phyloP scores from a whole-genome alignment of 2,329 filamentous ascomycete species.

The Scortechinia acanthostroma region DNA sequence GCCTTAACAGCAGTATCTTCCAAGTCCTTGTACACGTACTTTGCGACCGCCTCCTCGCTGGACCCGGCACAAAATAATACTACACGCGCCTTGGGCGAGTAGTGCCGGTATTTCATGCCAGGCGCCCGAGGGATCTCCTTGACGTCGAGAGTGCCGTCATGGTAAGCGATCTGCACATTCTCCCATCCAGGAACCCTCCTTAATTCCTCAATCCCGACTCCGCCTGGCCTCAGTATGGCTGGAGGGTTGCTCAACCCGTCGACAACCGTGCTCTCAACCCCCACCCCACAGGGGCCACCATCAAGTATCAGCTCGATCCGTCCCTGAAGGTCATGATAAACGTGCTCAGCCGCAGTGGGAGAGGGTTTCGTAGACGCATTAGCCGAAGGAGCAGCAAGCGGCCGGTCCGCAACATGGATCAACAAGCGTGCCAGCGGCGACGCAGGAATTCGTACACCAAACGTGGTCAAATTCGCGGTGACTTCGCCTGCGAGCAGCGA shows the following conservation, averaged over 20 bases:
- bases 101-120: conserved; percentile 65
- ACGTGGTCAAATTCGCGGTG: conserved; percentile 50
- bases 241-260: conserved; percentile 52
- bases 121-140: conserved; percentile 47
- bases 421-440: conserved; percentile 52
- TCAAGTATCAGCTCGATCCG: conserved; percentile 56
- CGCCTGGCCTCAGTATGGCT: conserved; percentile 50
- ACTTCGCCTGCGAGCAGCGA: conserved; percentile 52
- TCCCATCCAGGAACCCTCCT: conserved; percentile 50
- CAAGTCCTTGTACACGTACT: conserved; percentile 17
- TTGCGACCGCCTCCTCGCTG: conserved; percentile 13
- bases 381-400: conserved; percentile 56
- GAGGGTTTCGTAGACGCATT: conserved; percentile 62
- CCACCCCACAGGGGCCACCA: conserved; percentile 54
- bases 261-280: conserved; percentile 62
- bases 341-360: conserved; percentile 58
- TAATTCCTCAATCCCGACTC: conserved; percentile 50
- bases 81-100: conserved; percentile 54
- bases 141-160: conserved; percentile 39
- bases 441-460: conserved; percentile 57
- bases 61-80: conserved; percentile 40
- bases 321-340: conserved; percentile 49
- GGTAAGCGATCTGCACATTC: conserved; percentile 46
- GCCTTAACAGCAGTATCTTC: conserved; percentile 16
- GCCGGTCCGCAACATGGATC: conserved; percentile 44